Conservation (phyloP, 78 protist genomes). For the Fonticula alba region DNA sequence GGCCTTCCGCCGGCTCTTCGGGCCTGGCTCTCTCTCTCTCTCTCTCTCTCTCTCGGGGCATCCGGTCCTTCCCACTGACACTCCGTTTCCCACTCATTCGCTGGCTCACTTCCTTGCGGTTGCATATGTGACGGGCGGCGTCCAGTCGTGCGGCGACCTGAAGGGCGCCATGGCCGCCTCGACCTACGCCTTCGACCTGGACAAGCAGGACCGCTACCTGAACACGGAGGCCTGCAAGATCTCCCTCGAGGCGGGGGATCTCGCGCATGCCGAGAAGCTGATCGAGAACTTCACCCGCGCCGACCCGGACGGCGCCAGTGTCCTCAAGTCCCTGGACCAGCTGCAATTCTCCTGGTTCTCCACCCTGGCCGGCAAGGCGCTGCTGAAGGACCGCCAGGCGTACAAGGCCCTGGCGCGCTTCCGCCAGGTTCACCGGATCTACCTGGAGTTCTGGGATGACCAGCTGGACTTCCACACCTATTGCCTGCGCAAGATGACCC, state of each 20-base stretch:
- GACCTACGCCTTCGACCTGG: slow-evolving; percentile 55
- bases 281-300: slow-evolving; percentile 37
- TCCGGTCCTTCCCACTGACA: too few species aligned
- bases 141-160: slow-evolving; percentile 49
- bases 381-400: slow-evolving; percentile 37
- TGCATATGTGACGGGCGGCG: too few species aligned
- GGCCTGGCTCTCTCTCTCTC: not conserved
- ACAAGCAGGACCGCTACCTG: slow-evolving; percentile 73
- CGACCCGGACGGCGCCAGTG: too few species aligned
- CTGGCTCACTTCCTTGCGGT: too few species aligned
- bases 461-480: slow-evolving; percentile 87
- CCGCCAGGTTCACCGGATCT: too few species aligned
- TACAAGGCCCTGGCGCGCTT: too few species aligned
- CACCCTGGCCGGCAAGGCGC: slow-evolving; percentile 24
- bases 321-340: too few species aligned
- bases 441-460: slow-evolving; percentile 63
- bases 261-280: slow-evolving; percentile 25
- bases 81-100: too few species aligned
- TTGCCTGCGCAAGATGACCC: slow-evolving; percentile 61
- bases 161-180: slow-evolving; percentile 30
- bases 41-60: not conserved
- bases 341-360: not conserved
- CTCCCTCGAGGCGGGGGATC: slow-evolving; percentile 30
- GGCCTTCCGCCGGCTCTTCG: not conserved
- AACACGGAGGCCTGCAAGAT: slow-evolving; percentile 52